Conservation (phyloP, 495 filamentous ascomycete genomes). For the Penicillium paxilli region DNA sequence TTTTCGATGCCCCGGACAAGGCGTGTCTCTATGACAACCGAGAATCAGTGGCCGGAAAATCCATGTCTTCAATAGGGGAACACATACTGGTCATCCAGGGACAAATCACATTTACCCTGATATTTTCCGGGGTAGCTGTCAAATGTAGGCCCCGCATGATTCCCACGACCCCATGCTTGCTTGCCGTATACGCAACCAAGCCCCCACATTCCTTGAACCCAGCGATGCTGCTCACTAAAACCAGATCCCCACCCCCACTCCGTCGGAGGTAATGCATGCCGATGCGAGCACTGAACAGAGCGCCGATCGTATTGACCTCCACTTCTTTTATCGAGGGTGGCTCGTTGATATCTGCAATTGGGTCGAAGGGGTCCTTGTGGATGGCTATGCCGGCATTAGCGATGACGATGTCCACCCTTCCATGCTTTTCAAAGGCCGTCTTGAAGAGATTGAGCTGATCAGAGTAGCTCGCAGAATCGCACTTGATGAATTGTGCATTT, state of each 20-base stretch:
- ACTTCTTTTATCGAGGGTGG: conserved; percentile 31
- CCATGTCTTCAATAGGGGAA: neutral
- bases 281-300: conserved; percentile 30
- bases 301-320: conserved; percentile 34
- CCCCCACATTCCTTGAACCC: conserved; percentile 29
- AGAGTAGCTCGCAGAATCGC: conserved; percentile 35
- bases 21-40: conserved; percentile 21
- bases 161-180: conserved; percentile 38
- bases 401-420: conserved; percentile 31
- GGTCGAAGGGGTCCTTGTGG: conserved; percentile 30
- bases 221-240: conserved; percentile 33
- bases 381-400: conserved; percentile 35
- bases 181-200: conserved; percentile 32
- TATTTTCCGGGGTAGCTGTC: conserved; percentile 25
- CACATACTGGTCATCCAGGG: conserved; percentile 43
- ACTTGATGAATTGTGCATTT: conserved; percentile 27
- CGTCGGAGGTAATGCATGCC: conserved; percentile 32
- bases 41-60: neutral
- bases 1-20: conserved; percentile 35
- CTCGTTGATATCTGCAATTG: conserved; percentile 21
- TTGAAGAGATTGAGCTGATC: conserved; percentile 20
- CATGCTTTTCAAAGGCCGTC: conserved; percentile 22
- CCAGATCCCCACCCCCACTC: conserved; percentile 31
- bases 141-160: conserved; percentile 34
- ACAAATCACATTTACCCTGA: conserved; percentile 38